Evolutionary conservation across 805 yeast genomes (phyloP), one percentile per base, ranked within the genome.

Genomic region (Saccharomyces kudriavzevii): DNA sequence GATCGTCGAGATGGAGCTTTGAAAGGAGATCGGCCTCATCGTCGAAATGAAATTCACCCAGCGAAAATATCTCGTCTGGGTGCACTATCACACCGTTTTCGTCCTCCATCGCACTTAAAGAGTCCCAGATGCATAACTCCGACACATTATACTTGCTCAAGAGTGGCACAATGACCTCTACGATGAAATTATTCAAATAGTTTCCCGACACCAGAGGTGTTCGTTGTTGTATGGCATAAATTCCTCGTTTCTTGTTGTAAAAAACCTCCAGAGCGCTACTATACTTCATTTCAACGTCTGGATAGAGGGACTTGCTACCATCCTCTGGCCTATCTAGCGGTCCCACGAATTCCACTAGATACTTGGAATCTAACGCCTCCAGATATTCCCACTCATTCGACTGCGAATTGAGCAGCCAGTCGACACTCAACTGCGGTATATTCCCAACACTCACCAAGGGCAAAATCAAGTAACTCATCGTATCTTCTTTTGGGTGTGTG

Each of bases 371-470:
- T 28, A 91, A 69, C 14, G 78, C 63, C 10, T 79, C 82, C 2
- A 84, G 74, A 40, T 78, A 78, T 53, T 68, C 57, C 54, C 84
- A 78, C 4, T 74, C 75, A 24, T 47, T 31, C 3, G 60, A 52
- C 43, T 55, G 45, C 5, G 72, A 67, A 61, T 85, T 85, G 9
- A 90, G 73, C 26, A 92, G 70, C 29, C 91, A 73, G 67, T 91
- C 98, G 5, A 79, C 68, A 0, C 91, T 70, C 49, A 92, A 71
- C 67, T 94, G 99, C 0, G 98, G 95, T 2, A 90, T 85, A 62
- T 92, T 94, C 6, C 96, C 98, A 5, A 88, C 78, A 3, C 97
- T 82, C 0, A 94, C 86, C 0, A 90, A 70, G 0, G 98, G 98
- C 1, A 94, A 45, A 0, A 92, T 64, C n/a, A 86, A 70, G 43